A percentile compares a stretch with the other conserved stretches of the same genome.
Evolutionary conservation across 805 yeast genomes (phyloP).

Genomic region (Metschnikowia colocasiae): DNA sequence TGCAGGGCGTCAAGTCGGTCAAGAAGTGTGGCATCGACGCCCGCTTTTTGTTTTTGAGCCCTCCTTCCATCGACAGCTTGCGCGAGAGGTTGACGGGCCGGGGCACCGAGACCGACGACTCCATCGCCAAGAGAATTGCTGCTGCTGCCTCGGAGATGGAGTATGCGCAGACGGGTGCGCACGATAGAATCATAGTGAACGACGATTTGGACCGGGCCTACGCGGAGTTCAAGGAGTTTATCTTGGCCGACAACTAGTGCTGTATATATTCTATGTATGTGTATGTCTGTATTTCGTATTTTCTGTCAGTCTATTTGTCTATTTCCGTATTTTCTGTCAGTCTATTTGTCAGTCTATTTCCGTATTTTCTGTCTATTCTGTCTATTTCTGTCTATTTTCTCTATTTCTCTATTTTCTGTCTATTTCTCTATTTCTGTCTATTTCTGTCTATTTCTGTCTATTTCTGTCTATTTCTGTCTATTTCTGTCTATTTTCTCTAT

Average conservation of each 20-base stretch:
- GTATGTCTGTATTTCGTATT: no score
- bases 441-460: no score
- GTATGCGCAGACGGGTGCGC: slow-evolving; percentile 87
- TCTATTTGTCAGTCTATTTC: no score
- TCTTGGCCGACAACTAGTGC: slow-evolving; percentile 55
- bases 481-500: no score
- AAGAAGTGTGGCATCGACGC: slow-evolving; percentile 81
- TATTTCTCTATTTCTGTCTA: no score
- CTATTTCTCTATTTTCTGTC: no score
- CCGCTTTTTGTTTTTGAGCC: slow-evolving; percentile 80
- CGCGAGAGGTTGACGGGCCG: slow-evolving; percentile 74
- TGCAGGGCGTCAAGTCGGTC: slow-evolving; percentile 97
- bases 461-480: no score
- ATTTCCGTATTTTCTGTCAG: no score
- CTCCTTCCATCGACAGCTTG: slow-evolving; percentile 83
- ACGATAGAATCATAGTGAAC: slow-evolving; percentile 83
- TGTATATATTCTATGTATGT: no score
- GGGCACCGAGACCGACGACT: slow-evolving; percentile 92
- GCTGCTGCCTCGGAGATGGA: slow-evolving; percentile 90
- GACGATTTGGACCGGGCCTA: slow-evolving; percentile 91
- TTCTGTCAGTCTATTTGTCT: no score
- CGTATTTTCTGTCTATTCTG: no score
- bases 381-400: no score
- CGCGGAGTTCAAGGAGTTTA: slow-evolving; percentile 70
- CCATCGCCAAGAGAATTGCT: slow-evolving; percentile 73